A percentile compares a stretch with the other conserved stretches of the same genome.
Evolutionary conservation across 2,329 filamentous ascomycete genomes (phyloP).

Genomic region (Hypoxylon sp.): DNA sequence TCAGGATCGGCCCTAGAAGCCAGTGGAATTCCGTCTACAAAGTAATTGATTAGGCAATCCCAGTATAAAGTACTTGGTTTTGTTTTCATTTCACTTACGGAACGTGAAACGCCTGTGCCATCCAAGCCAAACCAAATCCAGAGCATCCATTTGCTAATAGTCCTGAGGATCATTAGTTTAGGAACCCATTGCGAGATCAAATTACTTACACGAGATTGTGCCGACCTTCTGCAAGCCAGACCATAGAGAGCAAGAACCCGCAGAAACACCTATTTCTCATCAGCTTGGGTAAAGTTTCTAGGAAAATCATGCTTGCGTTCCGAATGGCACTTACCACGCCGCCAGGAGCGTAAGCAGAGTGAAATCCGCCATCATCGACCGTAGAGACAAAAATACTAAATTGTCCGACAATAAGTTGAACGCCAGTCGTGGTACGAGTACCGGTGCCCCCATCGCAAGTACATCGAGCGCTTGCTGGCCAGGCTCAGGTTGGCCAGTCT

Average conservation of each 20-base stretch:
- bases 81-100: conserved; percentile 55
- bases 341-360: conserved; percentile 80
- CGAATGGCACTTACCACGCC: conserved; percentile 65
- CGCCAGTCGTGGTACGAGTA: conserved; percentile 81
- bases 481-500: conserved; percentile 59
- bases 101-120: conserved; percentile 72
- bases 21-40: conserved; percentile 77
- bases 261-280: conserved; percentile 71
- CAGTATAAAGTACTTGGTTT: conserved; percentile 21
- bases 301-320: neutral
- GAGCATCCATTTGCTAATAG: conserved; percentile 90
- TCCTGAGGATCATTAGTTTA: conserved; percentile 55
- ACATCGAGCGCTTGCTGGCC: conserved; percentile 80
- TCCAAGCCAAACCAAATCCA: conserved; percentile 94
- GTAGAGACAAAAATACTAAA: conserved; percentile 82
- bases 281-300: conserved; percentile 16
- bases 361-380: conserved; percentile 89
- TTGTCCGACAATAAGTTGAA: conserved; percentile 89
- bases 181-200: neutral
- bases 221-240: conserved; percentile 78
- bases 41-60: conserved; percentile 18
- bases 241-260: conserved; percentile 82
- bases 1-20: conserved; percentile 81
- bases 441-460: conserved; percentile 81
- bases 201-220: conserved; percentile 67